Evolutionary conservation across 1,284 basidiomycete species (phyloP).

Genomic region (Rhodotorula sp.): DNA sequence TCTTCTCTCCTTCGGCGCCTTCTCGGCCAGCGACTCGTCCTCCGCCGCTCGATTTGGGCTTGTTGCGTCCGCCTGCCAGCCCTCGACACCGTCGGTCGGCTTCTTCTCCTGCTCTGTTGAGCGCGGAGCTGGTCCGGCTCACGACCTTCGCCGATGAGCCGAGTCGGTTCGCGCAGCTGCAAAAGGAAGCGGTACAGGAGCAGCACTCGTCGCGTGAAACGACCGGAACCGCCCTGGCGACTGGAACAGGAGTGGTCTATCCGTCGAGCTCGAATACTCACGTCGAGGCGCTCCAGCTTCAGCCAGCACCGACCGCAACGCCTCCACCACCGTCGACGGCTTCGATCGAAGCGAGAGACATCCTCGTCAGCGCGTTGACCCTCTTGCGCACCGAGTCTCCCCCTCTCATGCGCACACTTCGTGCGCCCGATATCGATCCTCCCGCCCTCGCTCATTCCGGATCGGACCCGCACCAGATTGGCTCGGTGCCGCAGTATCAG

Average conservation of each 20-base stretch:
- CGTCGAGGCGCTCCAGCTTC: too few species aligned
- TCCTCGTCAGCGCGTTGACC: not conserved
- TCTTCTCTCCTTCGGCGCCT: not conserved
- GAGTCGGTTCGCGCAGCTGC: not conserved
- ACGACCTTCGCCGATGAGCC: not conserved
- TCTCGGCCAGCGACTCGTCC: not conserved
- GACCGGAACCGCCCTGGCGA: too few species aligned
- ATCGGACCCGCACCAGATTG: not conserved
- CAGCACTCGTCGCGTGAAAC: too few species aligned
- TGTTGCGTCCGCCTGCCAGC: not conserved
- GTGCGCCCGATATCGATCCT: not conserved
- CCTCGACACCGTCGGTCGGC: not conserved
- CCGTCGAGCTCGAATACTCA: too few species aligned
- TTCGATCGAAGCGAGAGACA: not conserved
- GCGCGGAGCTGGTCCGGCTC: not conserved
- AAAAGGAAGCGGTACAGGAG: not conserved
- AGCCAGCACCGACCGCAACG: too few species aligned
- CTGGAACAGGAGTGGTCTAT: too few species aligned
- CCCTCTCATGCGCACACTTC: not conserved
- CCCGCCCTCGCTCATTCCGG: not conserved
- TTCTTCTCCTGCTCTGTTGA: not conserved
- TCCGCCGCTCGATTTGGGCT: not conserved
- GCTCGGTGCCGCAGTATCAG: not conserved
- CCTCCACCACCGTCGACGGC: too few species aligned
- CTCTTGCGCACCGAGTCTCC: not conserved